phyloP scores from a whole-genome alignment of 2,329 filamentous ascomycete species.

The Gaeumannomyces sp. region DNA sequence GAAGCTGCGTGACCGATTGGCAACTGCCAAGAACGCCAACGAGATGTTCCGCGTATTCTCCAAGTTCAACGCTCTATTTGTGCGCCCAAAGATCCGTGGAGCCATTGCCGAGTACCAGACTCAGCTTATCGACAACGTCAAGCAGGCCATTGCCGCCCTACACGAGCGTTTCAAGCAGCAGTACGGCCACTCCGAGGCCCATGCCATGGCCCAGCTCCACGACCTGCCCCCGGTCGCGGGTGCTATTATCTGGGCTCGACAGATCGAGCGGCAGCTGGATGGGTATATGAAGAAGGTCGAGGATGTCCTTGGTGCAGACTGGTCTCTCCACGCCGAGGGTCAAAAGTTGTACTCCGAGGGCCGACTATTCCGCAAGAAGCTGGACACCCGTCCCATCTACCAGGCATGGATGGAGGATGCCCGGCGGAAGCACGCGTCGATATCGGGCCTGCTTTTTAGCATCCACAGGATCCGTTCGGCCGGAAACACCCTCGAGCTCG shows the following conservation, averaged over 20 bases:
- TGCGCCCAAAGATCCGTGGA: constrained; percentile 96
- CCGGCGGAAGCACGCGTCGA: constrained; percentile 79
- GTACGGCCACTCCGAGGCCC: constrained; percentile 95
- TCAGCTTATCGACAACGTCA: constrained; percentile 96
- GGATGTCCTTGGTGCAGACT: constrained; percentile 89
- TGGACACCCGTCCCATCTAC: constrained; percentile 89
- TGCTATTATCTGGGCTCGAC: constrained; percentile 93
- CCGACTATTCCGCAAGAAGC: constrained; percentile 89
- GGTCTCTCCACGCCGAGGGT: constrained; percentile 89
- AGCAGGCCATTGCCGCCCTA: constrained; percentile 85
- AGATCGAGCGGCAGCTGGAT: constrained; percentile 93
- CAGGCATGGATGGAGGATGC: constrained; percentile 86
- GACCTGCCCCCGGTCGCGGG: constrained; percentile 94
- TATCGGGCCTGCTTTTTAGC: constrained; percentile 85
- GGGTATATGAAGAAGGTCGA: constrained; percentile 99
- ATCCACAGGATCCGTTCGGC: constrained; percentile 85
- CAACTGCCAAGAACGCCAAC: constrained; percentile 92
- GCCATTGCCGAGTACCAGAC: constrained; percentile 98
- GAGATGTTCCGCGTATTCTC: constrained; percentile 99
- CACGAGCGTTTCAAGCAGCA: constrained; percentile 99
- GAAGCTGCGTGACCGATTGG: constrained; percentile 81
- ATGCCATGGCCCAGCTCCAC: constrained; percentile 95
- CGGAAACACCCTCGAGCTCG: constrained; percentile 80
- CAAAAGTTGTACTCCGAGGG: constrained; percentile 91
- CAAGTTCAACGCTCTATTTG: constrained; percentile 98